A percentile compares a stretch with the other conserved stretches of the same genome.
phyloP scores from a whole-genome alignment of 129 eudicot species.

The carrot (Daucus carota) region DH1_v3.0 NC_030386.2:36398501-36399000 shows the following conservation, averaged over 20 bases:
- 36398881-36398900: too few relatives aligned
- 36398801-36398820: slow-evolving; percentile 69
- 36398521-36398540: slow-evolving; percentile 45
- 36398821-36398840: slow-evolving; percentile 71
- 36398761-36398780: slow-evolving; percentile 82
- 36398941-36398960: neutral
- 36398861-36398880: too few relatives aligned
- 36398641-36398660: slow-evolving; percentile 86
- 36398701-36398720: neutral
- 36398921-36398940: neutral
- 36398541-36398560: slow-evolving; percentile 71
- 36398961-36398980: slow-evolving; percentile 71
- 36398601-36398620: slow-evolving; percentile 74
- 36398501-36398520: slow-evolving; percentile 53
- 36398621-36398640: slow-evolving; percentile 67
- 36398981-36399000: slow-evolving; percentile 68
- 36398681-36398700: neutral
- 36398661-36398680: slow-evolving; percentile 33
- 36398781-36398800: slow-evolving; percentile 75
- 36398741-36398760: slow-evolving; percentile 72
- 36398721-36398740: slow-evolving; percentile 11
- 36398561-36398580: slow-evolving; percentile 76
- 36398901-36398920: too few relatives aligned
- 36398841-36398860: neutral
- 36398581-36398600: slow-evolving; percentile 82